These are phyloP conservation scores for Arbutus unedo DNA, from an alignment of 148 eudicot species.

Conservation along the genomic window DNA sequence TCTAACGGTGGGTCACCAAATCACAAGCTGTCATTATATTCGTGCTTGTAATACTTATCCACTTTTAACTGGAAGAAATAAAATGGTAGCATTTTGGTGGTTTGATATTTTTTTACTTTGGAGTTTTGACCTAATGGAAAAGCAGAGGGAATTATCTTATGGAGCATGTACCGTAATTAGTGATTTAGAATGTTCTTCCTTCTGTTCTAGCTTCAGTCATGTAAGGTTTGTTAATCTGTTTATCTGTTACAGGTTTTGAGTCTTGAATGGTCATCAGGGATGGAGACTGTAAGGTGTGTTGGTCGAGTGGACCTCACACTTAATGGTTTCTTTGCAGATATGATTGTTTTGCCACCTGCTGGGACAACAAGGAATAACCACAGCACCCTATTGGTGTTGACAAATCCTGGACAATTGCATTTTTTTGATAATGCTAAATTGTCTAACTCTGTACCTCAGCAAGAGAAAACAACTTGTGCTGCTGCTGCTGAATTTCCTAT, in stretches of 20 bases:
- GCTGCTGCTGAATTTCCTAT: constrained; percentile 44
- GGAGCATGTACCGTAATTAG: neutral
- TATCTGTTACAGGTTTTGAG: constrained; percentile 44
- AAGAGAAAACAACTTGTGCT: constrained; percentile 38
- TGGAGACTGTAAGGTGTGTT: constrained; percentile 52
- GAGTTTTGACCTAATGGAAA: neutral
- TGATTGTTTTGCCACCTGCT: constrained; percentile 46
- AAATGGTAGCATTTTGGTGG: neutral
- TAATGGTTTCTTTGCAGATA: constrained; percentile 63
- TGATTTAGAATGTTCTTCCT: constrained; percentile 3
- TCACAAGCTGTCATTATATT: neutral
- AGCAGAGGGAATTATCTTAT: neutral
- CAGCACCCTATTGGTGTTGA: constrained; percentile 57
- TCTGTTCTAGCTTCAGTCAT: neutral
- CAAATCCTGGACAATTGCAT: constrained; percentile 64
- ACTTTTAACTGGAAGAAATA: neutral
- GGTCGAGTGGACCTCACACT: constrained; percentile 63
- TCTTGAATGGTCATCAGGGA: constrained; percentile 72
- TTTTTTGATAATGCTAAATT: constrained; percentile 37
- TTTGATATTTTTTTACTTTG: neutral
- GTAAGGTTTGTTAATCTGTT: constrained; percentile 4
- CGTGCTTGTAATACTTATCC: neutral
- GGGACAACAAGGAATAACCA: constrained; percentile 37
- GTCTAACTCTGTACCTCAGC: constrained; percentile 40
- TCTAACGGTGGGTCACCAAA: constrained; percentile 51